Conservation (phyloP, 768 basidiomycete genomes). For the Collybiopsis confluens region DNA sequence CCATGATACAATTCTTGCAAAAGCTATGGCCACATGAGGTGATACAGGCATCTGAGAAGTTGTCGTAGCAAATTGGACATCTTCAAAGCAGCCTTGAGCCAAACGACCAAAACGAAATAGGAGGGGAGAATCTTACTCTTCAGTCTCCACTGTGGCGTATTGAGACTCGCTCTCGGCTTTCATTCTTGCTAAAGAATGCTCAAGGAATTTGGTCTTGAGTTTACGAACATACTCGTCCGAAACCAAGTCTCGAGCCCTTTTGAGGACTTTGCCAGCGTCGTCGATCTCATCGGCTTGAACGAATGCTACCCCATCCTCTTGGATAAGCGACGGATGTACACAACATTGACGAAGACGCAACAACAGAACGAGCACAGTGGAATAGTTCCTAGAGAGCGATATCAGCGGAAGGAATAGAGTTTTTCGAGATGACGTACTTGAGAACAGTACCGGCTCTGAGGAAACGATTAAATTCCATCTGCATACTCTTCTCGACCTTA, state of each 20-base stretch:
- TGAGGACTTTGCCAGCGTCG: slow-evolving; percentile 35
- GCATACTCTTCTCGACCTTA: slow-evolving; percentile 52
- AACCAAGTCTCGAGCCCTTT: slow-evolving; percentile 41
- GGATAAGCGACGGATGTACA: slow-evolving; percentile 63
- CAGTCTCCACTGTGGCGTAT: slow-evolving; percentile 44
- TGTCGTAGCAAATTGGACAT: slow-evolving; percentile 64
- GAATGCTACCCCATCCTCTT: slow-evolving; percentile 47
- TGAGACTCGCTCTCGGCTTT: slow-evolving; percentile 51
- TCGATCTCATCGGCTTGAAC: slow-evolving; percentile 36
- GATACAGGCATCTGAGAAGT: slow-evolving; percentile 46
- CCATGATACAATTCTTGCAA: slow-evolving; percentile 56
- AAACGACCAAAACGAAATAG: no score
- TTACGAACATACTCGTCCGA: slow-evolving; percentile 44
- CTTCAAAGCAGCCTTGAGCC: slow-evolving; percentile 19
- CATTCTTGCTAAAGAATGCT: slow-evolving; percentile 37
- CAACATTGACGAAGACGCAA: slow-evolving; percentile 64
- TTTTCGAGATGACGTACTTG: slow-evolving; percentile 38
- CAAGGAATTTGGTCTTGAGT: slow-evolving; percentile 44
- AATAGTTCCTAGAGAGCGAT: slow-evolving; percentile 41
- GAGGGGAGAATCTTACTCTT: slow-evolving; percentile 26
- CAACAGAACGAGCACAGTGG: slow-evolving; percentile 46
- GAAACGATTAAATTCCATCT: slow-evolving; percentile 62
- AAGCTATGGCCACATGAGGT: slow-evolving; percentile 60
- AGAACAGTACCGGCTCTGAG: slow-evolving; percentile 61
- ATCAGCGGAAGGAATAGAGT: neutral